phyloP scores from a whole-genome alignment of 805 yeast species.

The Metschnikowia bowlesiae region DNA sequence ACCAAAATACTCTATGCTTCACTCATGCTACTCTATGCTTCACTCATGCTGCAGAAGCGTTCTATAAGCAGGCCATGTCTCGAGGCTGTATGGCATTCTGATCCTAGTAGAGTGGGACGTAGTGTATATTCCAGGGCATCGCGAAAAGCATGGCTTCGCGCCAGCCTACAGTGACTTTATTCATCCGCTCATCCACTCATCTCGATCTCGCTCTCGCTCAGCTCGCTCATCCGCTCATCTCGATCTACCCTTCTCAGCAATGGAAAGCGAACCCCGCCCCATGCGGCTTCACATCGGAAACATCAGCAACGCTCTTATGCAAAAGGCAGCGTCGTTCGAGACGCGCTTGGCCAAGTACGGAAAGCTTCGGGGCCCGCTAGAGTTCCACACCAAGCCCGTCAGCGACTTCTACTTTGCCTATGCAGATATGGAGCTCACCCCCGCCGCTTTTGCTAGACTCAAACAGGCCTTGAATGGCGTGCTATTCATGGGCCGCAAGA shows the following conservation, averaged over 20 bases:
- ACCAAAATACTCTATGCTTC: too few relatives aligned
- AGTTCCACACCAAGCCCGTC: conserved; percentile 51
- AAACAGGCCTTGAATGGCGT: conserved; percentile 62
- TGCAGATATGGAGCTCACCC: conserved; percentile 52
- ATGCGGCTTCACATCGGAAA: conserved; percentile 59
- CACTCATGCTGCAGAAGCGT: too few relatives aligned
- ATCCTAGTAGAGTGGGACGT: too few relatives aligned
- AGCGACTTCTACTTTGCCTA: conserved; percentile 60
- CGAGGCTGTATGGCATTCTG: too few relatives aligned
- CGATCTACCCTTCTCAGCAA: background rate
- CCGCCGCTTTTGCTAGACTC: conserved; percentile 45
- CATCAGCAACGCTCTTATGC: conserved; percentile 51
- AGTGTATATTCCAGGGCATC: too few relatives aligned
- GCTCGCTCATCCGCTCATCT: background rate
- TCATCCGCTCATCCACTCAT: too few relatives aligned
- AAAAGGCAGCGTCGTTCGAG: conserved; percentile 43
- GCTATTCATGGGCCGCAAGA: conserved; percentile 66
- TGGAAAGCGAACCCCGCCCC: background rate
- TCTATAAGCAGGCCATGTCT: too few relatives aligned
- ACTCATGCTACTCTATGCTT: too few relatives aligned
- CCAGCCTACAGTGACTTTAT: too few relatives aligned
- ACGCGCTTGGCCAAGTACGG: conserved; percentile 65
- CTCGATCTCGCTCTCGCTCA: too few relatives aligned
- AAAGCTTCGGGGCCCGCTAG: conserved; percentile 41
- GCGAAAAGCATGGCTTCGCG: too few relatives aligned